Conservation (phyloP, 2,329 filamentous ascomycete species). For the Neopestalotiopsis sp. region DNA sequence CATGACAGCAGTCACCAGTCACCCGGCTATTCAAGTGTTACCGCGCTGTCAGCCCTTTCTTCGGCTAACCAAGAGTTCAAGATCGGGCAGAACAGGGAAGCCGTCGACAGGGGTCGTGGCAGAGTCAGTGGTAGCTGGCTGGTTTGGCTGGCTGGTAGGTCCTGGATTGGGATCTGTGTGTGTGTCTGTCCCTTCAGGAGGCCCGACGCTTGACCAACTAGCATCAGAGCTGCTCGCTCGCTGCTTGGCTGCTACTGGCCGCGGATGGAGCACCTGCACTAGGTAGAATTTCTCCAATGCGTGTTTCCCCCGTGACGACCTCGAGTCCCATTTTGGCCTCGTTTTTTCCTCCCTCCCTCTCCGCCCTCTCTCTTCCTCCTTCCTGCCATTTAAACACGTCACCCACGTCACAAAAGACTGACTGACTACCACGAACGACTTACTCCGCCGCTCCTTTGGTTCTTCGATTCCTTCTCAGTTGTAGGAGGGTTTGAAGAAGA, state of each 20-base stretch:
- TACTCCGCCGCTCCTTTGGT: slow-evolving; percentile 54
- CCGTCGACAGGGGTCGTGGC: slow-evolving; percentile 1
- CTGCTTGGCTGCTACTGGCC: neutral
- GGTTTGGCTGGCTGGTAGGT: neutral
- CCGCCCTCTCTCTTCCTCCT: slow-evolving; percentile 21
- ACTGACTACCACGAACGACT: slow-evolving; percentile 39
- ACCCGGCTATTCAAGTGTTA: neutral
- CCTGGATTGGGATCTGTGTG: neutral
- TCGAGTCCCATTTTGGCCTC: neutral
- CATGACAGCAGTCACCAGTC: slow-evolving; percentile 1
- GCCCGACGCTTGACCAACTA: neutral
- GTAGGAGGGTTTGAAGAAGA: slow-evolving; percentile 27
- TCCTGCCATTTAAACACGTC: slow-evolving; percentile 20
- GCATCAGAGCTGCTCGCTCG: neutral
- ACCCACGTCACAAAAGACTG: slow-evolving; percentile 16
- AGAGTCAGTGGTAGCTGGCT: neutral
- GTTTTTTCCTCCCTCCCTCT: slow-evolving; percentile 19
- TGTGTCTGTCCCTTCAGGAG: neutral
- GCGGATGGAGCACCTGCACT: slow-evolving; percentile 5
- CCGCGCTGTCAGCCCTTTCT: neutral
- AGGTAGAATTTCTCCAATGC: slow-evolving; percentile 13
- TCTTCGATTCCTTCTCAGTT: slow-evolving; percentile 28
- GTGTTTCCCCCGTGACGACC: slow-evolving; percentile 8
- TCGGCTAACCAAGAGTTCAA: slow-evolving; percentile 3
- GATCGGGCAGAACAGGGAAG: slow-evolving; percentile 10